Percentiles rank a stretch among this genome's conserved stretches.
Conservation (phyloP, 1,284 basidiomycete species). For the Phylloporus sp. region DNA sequence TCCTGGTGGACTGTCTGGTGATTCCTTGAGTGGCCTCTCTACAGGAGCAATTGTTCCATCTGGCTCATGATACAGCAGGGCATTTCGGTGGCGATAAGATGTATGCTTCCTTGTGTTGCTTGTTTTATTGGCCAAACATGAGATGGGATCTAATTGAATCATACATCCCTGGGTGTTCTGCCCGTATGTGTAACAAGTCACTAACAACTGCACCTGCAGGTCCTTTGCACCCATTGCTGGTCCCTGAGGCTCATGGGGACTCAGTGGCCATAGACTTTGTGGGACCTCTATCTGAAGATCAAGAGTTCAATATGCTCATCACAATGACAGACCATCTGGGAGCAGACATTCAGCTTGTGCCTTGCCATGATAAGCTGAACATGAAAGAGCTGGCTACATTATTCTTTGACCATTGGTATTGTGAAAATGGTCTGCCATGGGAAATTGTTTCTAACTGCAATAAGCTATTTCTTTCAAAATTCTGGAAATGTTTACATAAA, state of each 20-base stretch:
- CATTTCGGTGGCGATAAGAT: not conserved
- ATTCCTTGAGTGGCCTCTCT: too few relatives aligned
- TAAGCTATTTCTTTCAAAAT: not conserved
- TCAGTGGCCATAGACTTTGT: not conserved
- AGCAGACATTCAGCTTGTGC: not conserved
- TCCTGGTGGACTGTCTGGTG: too few relatives aligned
- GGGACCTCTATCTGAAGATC: not conserved
- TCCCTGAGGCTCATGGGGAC: not conserved
- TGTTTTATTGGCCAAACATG: constrained; percentile 1
- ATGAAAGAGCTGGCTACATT: not conserved
- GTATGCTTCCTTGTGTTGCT: rapidly evolving
- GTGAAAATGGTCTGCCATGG: not conserved
- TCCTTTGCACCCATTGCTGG: not conserved
- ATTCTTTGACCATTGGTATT: constrained; percentile 2
- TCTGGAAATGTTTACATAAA: not conserved
- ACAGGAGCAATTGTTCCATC: not conserved
- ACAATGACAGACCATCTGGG: not conserved
- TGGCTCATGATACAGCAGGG: not conserved
- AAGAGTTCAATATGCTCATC: not conserved
- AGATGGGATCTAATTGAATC: not conserved
- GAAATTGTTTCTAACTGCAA: not conserved
- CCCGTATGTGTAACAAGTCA: not conserved
- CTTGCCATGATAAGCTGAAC: not conserved
- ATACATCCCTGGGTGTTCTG: not conserved
- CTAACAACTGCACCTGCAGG: not conserved